phyloP scores from a whole-genome alignment of 2,329 filamentous ascomycete genomes.

The Aspergillus glaucus region DNA sequence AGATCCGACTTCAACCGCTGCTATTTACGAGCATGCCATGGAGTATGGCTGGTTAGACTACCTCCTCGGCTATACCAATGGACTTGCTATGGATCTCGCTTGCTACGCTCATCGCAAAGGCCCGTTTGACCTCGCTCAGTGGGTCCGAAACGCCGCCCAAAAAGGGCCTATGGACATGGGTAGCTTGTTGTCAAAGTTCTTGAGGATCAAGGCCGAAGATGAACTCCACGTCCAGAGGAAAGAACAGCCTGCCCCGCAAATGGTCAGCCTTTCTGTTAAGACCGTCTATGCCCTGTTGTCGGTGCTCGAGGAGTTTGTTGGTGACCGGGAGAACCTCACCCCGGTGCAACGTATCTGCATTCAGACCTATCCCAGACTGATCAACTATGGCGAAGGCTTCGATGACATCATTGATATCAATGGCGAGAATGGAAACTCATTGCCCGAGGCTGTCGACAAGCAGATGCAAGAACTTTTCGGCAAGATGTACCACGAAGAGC shows the following conservation, averaged over 20 bases:
- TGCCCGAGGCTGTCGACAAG: constrained; percentile 71
- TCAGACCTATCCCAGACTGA: constrained; percentile 83
- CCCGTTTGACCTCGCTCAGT: constrained; percentile 72
- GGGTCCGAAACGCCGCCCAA: constrained; percentile 64
- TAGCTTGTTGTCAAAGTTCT: constrained; percentile 67
- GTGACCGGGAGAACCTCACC: constrained; percentile 63
- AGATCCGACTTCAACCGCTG: constrained; percentile 60
- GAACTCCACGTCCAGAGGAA: constrained; percentile 68
- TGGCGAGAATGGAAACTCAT: constrained; percentile 70
- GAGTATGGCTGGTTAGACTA: constrained; percentile 80
- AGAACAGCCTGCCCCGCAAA: constrained; percentile 59
- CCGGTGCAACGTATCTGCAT: constrained; percentile 80
- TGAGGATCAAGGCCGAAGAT: constrained; percentile 75
- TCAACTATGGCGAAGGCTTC: constrained; percentile 91
- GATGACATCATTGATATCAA: constrained; percentile 88
- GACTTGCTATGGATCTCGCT: constrained; percentile 80
- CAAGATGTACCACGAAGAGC: constrained; percentile 91
- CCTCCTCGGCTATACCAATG: constrained; percentile 69
- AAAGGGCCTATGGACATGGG: constrained; percentile 64
- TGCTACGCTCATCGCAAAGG: constrained; percentile 76
- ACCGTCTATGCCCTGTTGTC: constrained; percentile 76
- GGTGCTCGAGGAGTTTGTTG: constrained; percentile 64
- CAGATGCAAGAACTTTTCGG: constrained; percentile 98
- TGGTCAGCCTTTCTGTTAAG: constrained; percentile 72
- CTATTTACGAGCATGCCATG: constrained; percentile 72